Evolutionary conservation across 257 asterid species (phyloP).

Genomic region (Vinca minor): DNA sequence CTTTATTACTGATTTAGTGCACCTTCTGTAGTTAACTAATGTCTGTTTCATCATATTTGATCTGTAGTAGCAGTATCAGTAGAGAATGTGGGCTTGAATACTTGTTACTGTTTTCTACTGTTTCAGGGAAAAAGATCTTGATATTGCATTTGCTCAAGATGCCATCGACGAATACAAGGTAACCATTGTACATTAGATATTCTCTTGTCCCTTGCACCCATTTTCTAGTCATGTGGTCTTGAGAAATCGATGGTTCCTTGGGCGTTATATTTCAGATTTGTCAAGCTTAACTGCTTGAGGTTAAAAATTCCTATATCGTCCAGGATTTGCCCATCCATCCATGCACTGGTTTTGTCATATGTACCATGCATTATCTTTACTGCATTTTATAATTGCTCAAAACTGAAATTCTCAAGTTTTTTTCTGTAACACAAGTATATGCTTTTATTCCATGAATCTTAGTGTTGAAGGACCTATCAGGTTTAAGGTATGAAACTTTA

Average conservation of each 20-base stretch:
- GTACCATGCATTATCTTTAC: neutral
- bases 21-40: neutral
- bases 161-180: constrained; percentile 97
- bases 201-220: constrained; percentile 11
- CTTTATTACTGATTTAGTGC: neutral
- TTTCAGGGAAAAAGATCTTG: constrained; percentile 86
- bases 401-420: neutral
- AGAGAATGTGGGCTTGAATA: constrained; percentile 13
- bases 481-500: neutral
- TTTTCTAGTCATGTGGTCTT: neutral
- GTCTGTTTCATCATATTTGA: neutral
- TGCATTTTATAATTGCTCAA: neutral
- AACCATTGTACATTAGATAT: constrained; percentile 15
- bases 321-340: neutral
- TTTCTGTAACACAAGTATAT: neutral
- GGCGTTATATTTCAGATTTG: neutral
- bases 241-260: neutral
- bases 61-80: constrained; percentile 5
- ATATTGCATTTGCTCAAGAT: constrained; percentile 89
- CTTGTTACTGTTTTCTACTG: constrained; percentile 16
- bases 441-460: neutral
- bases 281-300: neutral
- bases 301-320: neutral
- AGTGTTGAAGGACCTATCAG: neutral
- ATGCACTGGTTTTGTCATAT: neutral